These are phyloP conservation scores for Pythium coloratum DNA, from an alignment of 352 stramenopile species.

Conservation along the genomic window DNA sequence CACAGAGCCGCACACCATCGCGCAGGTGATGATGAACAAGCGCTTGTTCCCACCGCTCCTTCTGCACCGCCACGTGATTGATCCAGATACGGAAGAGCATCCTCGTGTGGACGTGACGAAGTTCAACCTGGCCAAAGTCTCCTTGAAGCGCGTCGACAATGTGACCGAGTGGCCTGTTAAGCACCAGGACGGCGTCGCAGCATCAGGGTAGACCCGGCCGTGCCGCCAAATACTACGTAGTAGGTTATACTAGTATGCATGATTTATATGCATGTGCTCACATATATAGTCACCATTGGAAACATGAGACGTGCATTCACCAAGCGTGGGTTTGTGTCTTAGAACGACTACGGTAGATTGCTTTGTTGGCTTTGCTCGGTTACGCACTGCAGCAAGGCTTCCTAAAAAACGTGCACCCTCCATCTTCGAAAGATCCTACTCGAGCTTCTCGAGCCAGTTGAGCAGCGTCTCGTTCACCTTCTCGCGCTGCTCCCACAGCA, in stretches of 20 bases:
- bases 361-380: too few species aligned
- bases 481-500: slow-evolving; percentile 57
- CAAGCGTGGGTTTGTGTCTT: too few species aligned
- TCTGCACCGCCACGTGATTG: slow-evolving; percentile 2
- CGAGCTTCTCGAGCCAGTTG: slow-evolving; percentile 42
- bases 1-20: background rate
- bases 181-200: background rate
- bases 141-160: background rate
- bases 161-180: background rate
- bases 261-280: too few species aligned
- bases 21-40: background rate
- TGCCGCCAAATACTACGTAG: too few species aligned
- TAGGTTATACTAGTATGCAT: too few species aligned
- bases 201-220: too few species aligned
- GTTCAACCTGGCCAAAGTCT: background rate
- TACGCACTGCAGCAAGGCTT: too few species aligned
- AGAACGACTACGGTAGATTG: too few species aligned
- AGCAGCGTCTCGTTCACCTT: slow-evolving; percentile 40
- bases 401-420: too few species aligned
- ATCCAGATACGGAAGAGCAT: background rate
- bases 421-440: too few species aligned
- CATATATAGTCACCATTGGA: too few species aligned
- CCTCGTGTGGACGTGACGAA: background rate
- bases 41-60: background rate
- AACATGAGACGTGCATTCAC: too few species aligned